Conservation (phyloP, 768 basidiomycete genomes). For the Termitomyces sp. region DNA sequence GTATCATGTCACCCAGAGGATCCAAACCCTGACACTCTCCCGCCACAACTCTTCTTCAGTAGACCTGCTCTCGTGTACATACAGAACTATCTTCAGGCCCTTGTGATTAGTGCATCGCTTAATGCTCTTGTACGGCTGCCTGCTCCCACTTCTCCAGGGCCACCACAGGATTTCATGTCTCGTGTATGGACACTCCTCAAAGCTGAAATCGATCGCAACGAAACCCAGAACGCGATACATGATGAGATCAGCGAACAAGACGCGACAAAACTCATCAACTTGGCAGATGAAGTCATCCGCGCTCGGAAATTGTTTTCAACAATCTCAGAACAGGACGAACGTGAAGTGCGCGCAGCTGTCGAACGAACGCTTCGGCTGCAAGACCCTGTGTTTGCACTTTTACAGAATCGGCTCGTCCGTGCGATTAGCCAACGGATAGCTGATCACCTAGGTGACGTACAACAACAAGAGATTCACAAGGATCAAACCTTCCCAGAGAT, state of each 20-base stretch:
- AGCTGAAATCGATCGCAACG: conserved; percentile 45
- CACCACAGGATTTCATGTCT: conserved; percentile 40
- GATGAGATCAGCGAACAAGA: neutral
- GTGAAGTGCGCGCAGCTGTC: conserved; percentile 53
- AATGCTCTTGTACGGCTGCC: conserved; percentile 48
- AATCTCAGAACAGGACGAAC: conserved; percentile 42
- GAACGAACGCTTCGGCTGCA: conserved; percentile 55
- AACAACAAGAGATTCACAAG: neutral
- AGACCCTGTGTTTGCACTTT: conserved; percentile 65
- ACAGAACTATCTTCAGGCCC: conserved; percentile 71
- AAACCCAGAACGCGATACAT: conserved; percentile 3
- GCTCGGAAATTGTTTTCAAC: conserved; percentile 33
- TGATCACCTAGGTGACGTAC: neutral
- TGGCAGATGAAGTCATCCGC: conserved; percentile 71
- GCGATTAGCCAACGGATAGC: conserved; percentile 26
- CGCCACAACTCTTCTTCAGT: conserved; percentile 65
- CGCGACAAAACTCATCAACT: conserved; percentile 57
- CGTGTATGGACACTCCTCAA: conserved; percentile 67
- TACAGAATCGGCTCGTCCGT: conserved; percentile 55
- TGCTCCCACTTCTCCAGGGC: neutral
- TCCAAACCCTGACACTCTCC: conserved; percentile 42
- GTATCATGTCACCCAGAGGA: conserved; percentile 32
- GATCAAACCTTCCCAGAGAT: conserved; percentile 29
- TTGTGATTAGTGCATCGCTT: conserved; percentile 61
- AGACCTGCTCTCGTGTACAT: conserved; percentile 49